phyloP scores from a whole-genome alignment of 2,329 filamentous ascomycete genomes.

The Pseudopithomyces chartarum region DNA sequence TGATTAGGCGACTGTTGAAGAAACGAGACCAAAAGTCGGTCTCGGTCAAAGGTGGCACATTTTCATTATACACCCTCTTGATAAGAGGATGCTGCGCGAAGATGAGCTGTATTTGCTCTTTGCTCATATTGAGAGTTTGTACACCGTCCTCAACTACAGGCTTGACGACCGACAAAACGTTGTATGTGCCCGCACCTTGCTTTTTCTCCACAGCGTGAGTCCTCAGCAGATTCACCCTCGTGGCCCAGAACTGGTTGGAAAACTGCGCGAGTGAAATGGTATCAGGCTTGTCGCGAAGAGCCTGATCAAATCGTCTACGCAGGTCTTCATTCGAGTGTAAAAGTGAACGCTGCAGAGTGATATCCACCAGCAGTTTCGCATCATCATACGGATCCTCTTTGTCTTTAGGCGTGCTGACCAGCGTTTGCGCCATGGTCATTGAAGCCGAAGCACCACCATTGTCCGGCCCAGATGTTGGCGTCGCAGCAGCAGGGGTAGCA shows the following conservation, averaged over 20 bases:
- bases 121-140: slow-evolving; percentile 77
- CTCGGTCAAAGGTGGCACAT: slow-evolving; percentile 76
- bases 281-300: slow-evolving; percentile 80
- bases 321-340: slow-evolving; percentile 79
- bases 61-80: slow-evolving; percentile 88
- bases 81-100: slow-evolving; percentile 92
- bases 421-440: slow-evolving; percentile 78
- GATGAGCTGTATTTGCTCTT: slow-evolving; percentile 91
- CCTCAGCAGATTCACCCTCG: slow-evolving; percentile 80
- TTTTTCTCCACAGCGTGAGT: slow-evolving; percentile 87
- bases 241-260: slow-evolving; percentile 93
- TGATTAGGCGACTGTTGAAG: slow-evolving; percentile 87
- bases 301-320: slow-evolving; percentile 85
- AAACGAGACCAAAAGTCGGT: slow-evolving; percentile 91
- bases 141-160: slow-evolving; percentile 71
- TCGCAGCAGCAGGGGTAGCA: slow-evolving; percentile 25
- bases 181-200: slow-evolving; percentile 89
- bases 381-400: slow-evolving; percentile 79
- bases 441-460: slow-evolving; percentile 60
- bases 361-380: slow-evolving; percentile 74
- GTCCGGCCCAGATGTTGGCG: slow-evolving; percentile 13
- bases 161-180: slow-evolving; percentile 89
- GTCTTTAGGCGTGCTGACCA: slow-evolving; percentile 49
- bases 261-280: slow-evolving; percentile 81
- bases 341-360: slow-evolving; percentile 83